Conservation (phyloP, 2,329 filamentous ascomycete species). For the Diplocarpon rosae region DNA sequence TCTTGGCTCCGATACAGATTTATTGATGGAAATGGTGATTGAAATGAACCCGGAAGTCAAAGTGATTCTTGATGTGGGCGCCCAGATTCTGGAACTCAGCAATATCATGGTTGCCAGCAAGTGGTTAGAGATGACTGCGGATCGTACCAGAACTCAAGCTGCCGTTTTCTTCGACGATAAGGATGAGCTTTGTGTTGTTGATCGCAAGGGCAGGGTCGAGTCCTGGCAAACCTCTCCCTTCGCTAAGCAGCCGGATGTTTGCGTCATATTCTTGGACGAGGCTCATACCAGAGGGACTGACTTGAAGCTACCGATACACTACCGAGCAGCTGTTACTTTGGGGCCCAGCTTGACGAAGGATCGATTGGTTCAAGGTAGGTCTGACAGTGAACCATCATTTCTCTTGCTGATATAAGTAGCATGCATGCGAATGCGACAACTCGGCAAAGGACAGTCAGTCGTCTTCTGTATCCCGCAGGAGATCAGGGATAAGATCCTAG, state of each 20-base stretch:
- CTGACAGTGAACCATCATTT: neutral
- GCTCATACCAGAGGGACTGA: constrained; percentile 62
- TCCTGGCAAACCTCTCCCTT: constrained; percentile 48
- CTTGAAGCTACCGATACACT: constrained; percentile 45
- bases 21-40: constrained; percentile 36
- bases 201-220: constrained; percentile 35
- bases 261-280: constrained; percentile 60
- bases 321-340: constrained; percentile 56
- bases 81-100: constrained; percentile 55
- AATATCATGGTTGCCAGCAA: constrained; percentile 41
- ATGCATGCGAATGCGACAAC: constrained; percentile 58
- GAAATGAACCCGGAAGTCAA: constrained; percentile 31
- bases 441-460: constrained; percentile 56
- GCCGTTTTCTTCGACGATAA: constrained; percentile 49
- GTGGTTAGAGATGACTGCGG: constrained; percentile 37
- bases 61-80: constrained; percentile 62
- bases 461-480: constrained; percentile 49
- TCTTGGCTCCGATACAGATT: constrained; percentile 32
- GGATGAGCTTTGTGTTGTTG: constrained; percentile 46
- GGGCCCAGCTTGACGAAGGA: constrained; percentile 59
- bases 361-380: constrained; percentile 51
- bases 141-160: constrained; percentile 35
- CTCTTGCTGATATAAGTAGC: constrained; percentile 31
- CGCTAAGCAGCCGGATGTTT: constrained; percentile 41
- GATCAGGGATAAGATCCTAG: constrained; percentile 42